Evolutionary conservation across 2,329 filamentous ascomycete species (phyloP).

Genomic region (Penicillium janthinellum): DNA sequence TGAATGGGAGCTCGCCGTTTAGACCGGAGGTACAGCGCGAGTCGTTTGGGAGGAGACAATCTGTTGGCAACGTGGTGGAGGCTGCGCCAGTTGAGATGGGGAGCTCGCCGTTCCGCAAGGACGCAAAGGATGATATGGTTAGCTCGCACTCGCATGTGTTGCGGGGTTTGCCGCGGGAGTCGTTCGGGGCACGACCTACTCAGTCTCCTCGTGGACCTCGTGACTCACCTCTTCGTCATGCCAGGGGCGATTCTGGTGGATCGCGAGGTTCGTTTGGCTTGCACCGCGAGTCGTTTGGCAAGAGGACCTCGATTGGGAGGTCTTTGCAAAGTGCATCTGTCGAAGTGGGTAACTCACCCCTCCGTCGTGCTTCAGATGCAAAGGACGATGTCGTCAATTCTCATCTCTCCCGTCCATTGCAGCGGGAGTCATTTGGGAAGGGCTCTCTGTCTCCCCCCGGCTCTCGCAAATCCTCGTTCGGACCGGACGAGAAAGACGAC

Average conservation of each 20-base stretch:
- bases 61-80: neutral
- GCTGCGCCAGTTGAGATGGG: slow-evolving; percentile 9
- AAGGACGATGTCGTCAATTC: slow-evolving; percentile 6
- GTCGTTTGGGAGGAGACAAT: slow-evolving; percentile 7
- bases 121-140: slow-evolving; percentile 27
- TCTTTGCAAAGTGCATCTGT: neutral
- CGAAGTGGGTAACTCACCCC: slow-evolving; percentile 32
- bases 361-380: slow-evolving; percentile 18
- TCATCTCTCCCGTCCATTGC: neutral
- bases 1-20: slow-evolving; percentile 41
- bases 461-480: slow-evolving; percentile 5
- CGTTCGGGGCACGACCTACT: neutral
- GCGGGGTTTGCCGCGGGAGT: slow-evolving; percentile 8
- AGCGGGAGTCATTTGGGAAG: neutral
- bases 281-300: slow-evolving; percentile 1
- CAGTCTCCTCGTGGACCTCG: slow-evolving; percentile 13
- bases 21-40: slow-evolving; percentile 24
- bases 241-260: slow-evolving; percentile 31
- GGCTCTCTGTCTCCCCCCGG: slow-evolving; percentile 6
- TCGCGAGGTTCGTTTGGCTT: slow-evolving; percentile 18
- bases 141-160: slow-evolving; percentile 26
- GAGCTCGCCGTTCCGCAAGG: slow-evolving; percentile 39
- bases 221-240: slow-evolving; percentile 39
- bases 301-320: neutral
- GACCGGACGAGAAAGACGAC: slow-evolving; percentile 4